Evolutionary conservation across 2,329 filamentous ascomycete species (phyloP), one percentile per base, ranked within the genome.

Genomic region (Lecanosticta acicola): DNA sequence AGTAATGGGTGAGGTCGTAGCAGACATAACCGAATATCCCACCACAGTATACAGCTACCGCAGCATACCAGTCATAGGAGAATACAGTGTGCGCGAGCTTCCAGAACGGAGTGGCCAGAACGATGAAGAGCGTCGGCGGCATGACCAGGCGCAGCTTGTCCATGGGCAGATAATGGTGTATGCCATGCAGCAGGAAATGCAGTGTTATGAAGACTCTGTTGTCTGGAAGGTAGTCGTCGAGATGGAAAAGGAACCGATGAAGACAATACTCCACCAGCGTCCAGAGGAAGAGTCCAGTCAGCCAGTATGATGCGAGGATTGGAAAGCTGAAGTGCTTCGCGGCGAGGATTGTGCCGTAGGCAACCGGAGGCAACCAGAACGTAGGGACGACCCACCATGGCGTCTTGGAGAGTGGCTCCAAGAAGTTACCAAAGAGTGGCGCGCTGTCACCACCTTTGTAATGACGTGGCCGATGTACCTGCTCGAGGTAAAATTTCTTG

Each of bases 131-230:
- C 0, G 87, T 80, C 0, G 93, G 93, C 1, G 93, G 93, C 93
- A 98, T 97, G 55, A 98, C 93, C 8, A 98, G 83, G 50, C 93
- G 84, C 61, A 95, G 91, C 64, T 84, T 91, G 72, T 98, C 93
- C 93, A 98, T 97, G n/a, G 93, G 93, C 3, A 98, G 79, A 69
- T 97, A 98, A 49, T 98, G 93, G 65, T 98, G 93, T 53, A 98
- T 87, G 53, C 93, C 93, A 61, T 98, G 93, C 19, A 98, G 85
- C 33, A 96, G 71, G 71, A 98, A 98, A 67, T 98, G 93, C 16
- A 84, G 59, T 0, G 88, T 94, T 48, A 98, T 74, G 54, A 79
- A 84, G n/a, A 87, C 83, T 45, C 88, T 79, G 66, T 97, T 94
- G 66, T 98, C 87, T 0, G 93, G 93, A 9, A 98, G 83, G 63